Conservation (phyloP, 1,284 basidiomycete species). For the Coriolopsis trogii region DNA sequence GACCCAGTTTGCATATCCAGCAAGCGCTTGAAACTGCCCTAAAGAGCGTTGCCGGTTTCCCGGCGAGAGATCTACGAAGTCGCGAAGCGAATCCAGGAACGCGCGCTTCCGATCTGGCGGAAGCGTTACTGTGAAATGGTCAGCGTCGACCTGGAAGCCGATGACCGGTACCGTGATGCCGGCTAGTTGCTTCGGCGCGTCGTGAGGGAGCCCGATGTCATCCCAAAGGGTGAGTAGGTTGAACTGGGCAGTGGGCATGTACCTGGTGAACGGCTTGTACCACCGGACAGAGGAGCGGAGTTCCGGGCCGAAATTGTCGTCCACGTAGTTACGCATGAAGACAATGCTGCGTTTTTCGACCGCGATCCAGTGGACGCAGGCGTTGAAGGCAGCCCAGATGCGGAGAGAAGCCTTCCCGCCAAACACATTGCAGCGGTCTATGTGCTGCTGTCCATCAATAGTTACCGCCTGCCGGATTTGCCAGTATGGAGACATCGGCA, state of each 20-base stretch:
- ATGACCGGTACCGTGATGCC: neutral
- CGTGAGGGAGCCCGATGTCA: neutral
- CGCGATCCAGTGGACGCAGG: neutral
- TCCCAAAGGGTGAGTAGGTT: neutral
- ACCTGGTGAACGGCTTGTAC: neutral
- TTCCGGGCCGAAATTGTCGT: neutral
- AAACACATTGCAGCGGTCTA: neutral
- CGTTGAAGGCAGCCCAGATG: neutral
- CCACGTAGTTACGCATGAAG: neutral
- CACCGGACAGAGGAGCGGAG: neutral
- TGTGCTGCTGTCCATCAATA: neutral
- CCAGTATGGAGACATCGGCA: neutral
- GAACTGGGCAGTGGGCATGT: neutral
- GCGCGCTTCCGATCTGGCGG: neutral
- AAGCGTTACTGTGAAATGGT: neutral
- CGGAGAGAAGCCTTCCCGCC: neutral
- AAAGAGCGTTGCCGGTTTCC: neutral
- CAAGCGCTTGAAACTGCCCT: neutral
- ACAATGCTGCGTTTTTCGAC: neutral
- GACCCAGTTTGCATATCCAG: neutral
- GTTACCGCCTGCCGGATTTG: neutral
- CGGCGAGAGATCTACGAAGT: neutral
- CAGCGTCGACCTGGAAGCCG: neutral
- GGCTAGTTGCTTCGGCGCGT: neutral
- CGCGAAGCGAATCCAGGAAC: neutral